phyloP scores from a whole-genome alignment of 2,329 filamentous ascomycete species.

The Talaromyces funiculosus region DNA sequence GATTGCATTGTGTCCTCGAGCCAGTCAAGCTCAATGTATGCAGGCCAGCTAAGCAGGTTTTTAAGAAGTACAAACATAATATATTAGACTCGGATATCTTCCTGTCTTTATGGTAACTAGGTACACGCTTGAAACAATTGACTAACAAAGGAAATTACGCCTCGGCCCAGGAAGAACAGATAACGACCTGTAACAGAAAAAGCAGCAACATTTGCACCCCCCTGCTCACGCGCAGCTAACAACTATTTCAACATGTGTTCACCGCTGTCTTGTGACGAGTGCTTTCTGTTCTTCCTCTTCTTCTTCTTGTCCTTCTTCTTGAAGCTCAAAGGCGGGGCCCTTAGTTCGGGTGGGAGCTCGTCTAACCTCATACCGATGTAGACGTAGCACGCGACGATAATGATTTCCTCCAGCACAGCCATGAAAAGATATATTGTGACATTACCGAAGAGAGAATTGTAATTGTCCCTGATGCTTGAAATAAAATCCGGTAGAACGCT shows the following conservation, averaged over 20 bases:
- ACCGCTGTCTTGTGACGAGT: not conserved
- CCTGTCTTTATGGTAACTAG: not conserved
- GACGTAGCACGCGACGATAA: constrained; percentile 1
- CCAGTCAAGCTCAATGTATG: not conserved
- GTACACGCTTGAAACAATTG: not conserved
- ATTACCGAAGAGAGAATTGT: not conserved
- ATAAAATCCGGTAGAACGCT: constrained; percentile 1
- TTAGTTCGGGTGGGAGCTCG: constrained; percentile 3
- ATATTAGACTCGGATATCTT: not conserved
- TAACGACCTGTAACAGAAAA: not conserved
- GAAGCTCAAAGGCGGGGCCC: not conserved
- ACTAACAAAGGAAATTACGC: not conserved
- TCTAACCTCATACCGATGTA: constrained; percentile 4
- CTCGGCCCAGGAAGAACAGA: not conserved
- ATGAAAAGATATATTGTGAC: constrained; percentile 6
- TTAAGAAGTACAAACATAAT: not conserved
- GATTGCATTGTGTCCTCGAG: too few relatives aligned
- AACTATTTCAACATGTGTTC: constrained; percentile 3
- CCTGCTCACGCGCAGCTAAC: not conserved
- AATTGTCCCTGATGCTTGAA: not conserved
- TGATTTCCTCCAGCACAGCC: constrained; percentile 1
- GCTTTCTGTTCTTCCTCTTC: constrained; percentile 8
- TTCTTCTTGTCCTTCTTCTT: constrained; percentile 5
- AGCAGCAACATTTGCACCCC: not conserved
- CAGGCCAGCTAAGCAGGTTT: not conserved